Evolutionary conservation across 2,329 filamentous ascomycete species (phyloP), one percentile per base, ranked within the genome.

Genomic region (Fusarium continuum): DNA sequence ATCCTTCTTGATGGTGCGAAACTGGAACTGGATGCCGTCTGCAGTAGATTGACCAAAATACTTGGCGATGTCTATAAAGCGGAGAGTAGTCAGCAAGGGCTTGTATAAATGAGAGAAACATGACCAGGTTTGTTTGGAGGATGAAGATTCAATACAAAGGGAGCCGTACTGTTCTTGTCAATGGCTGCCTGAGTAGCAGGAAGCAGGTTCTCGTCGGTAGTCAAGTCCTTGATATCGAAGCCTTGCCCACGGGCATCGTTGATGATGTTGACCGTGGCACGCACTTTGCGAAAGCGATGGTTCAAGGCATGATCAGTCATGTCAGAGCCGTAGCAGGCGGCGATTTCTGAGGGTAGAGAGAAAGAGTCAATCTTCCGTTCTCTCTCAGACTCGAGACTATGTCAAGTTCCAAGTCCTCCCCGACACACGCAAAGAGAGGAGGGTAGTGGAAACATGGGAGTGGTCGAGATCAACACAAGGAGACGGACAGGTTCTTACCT

Each of bases 1-100:
- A 25, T 85, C 78, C 29, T 77, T 77, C 73, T 85, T 86, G 74
- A 88, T 81, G 20, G 71, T 59, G 2, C 85, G 81, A 68, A 88
- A 87, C 67, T 88, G 85, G 70, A 85, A 88, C 64, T 82, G 80
- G n/a, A 88, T 80, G 8, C 86, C 86, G 17, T 80, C 80, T 1
- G 78, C 70, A 0, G 85, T 88, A 4, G 83, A 85, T 53, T 85
- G 84, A 22, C 85, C 85, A 62, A 85, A 88, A 73, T 83, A 82
- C 58, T 81, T 84, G 57, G 83, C 81, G 45, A 88, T 87, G 36
- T 86, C 85, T 88, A 44, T 10, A n/a, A 16, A n/a, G 34, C 8
- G 32, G 11, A 23, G 17, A 34, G 9, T 17, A 50, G 46, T 63
- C 19, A 64, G 61, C 23, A 25, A 32, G 13, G 32, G 31, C 19